Evolutionary conservation across 345 rosid genomes (phyloP), one percentile per base, ranked within the genome.

Genomic region (Luvunga scandens): DNA sequence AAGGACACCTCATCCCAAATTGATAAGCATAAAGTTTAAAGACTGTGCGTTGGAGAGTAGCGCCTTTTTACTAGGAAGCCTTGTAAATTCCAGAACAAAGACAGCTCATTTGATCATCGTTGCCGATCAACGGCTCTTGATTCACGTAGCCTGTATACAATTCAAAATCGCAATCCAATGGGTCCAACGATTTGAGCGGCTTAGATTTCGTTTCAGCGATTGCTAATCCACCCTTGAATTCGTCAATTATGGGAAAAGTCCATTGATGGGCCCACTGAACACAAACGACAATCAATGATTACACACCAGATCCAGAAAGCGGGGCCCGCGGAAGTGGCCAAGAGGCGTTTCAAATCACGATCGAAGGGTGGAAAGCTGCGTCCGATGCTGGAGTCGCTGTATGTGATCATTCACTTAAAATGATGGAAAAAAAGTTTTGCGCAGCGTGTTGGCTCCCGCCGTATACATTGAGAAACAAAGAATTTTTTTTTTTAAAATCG

Each of bases 161-260:
- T 42, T 12, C 4, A 12, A 42, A 9, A 22, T 56, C 30, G 9
- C 53, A 4, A 61, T 61, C 38, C 62, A 62, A 9, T 10, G 2
- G 28, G 63, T 33, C 72, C 1, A 53, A 55, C 25, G 6, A n/a
- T 22, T 53, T 50, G 19, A 34, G 66, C 66, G 72, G 72, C 25
- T 53, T 16, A 31, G 79, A 55, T 76, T 56, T 9, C 62, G 34
- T 50, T 33, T 12, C 5, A 0, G 12, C 7, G 7, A 33, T 33
- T 55, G 21, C 36, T 27, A 53, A 2, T 33, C 36, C 14, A 9
- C 14, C 4, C n/a, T 5, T n/a, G 70, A 76, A 55, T 39, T 34
- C 72, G 78, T 66, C 78, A 50, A 38, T 9, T 48, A 30, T 2
- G 6, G 18, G 53, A 55, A 66, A 66, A 66, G 48, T 63, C 69